Evolutionary conservation across 179 eudicot genomes (phyloP).

Genomic region (Silene noctiflora): DNA sequence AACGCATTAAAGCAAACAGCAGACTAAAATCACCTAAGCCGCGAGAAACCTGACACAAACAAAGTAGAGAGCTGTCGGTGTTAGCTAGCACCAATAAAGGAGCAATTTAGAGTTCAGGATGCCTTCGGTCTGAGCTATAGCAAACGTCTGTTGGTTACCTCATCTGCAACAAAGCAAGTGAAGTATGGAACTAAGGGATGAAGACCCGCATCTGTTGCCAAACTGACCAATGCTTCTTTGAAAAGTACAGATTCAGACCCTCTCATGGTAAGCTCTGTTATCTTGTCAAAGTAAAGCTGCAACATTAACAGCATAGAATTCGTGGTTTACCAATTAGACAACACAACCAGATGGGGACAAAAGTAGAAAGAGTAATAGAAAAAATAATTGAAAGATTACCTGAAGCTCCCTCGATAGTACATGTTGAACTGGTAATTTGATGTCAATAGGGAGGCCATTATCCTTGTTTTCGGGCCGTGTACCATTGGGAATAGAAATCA

Average conservation of each 20-base stretch:
- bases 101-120: neutral
- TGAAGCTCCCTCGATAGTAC: constrained; percentile 87
- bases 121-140: no score
- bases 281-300: constrained; percentile 82
- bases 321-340: neutral
- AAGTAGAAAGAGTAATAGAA: neutral
- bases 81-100: constrained; percentile 11
- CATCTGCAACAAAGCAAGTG: constrained; percentile 74
- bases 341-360: neutral
- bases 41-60: constrained; percentile 63
- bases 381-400: constrained; percentile 34
- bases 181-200: constrained; percentile 92
- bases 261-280: constrained; percentile 71
- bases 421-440: constrained; percentile 77
- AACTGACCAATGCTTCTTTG: constrained; percentile 77
- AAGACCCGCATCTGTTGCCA: constrained; percentile 86
- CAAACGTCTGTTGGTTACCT: constrained; percentile 41
- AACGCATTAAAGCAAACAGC: constrained; percentile 85
- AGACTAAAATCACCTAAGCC: constrained; percentile 68
- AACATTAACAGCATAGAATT: constrained; percentile 8
- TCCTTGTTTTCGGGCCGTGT: constrained; percentile 55
- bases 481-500: constrained; percentile 47
- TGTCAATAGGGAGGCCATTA: constrained; percentile 61
- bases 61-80: neutral
- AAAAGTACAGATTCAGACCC: constrained; percentile 65